Base-by-base conservation (phyloP, 208 protist species). In the Leishmania braziliensis region DNA sequence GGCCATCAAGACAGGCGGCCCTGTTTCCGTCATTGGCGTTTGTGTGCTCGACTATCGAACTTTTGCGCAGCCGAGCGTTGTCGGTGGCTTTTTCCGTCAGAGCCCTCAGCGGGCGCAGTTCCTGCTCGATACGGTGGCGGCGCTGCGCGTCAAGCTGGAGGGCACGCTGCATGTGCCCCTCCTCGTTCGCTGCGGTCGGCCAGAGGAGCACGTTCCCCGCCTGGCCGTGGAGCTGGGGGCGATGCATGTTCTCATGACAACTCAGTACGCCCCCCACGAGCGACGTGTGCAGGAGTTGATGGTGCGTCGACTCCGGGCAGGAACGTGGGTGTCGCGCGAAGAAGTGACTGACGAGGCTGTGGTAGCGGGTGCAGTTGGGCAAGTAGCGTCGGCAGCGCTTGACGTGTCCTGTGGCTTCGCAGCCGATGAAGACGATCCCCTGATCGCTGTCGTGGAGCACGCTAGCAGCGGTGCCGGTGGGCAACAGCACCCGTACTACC, bases 251-350 rank as follows among this genome's bases (percentile, higher is more conserved):
- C 96, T 95, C 80, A 46, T 96, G 77, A 95, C 95, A 29, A 98
- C 95, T 77, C 95, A 98, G 84, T 96, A 96, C 83, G 88, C 91
- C 14, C 95, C 95, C 36, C 92, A 97, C 74, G 93, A 97, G 74
- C 88, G 90, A 20, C 75, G 84, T 18, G 92, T 97, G 50, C 95
- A 97, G 78, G 90, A 92, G 51, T 69, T 71, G 23, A 90, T 94
- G 73, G 46, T 92, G 60, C 66, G 50, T 9, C 68, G 77, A 16
- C 74, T 96, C 23, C 80, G 71, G 43, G 9, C 29, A 4, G 87
- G 92, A 5, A 29, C 46, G 20, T 97, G 91, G 90, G 79, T 95
- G 48, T 82, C 80, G 1, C 73, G 70, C 5, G 70, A 79, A 74
- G 83, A 72, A 23, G 75, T 77, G 66, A 20, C 66, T 48, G 70